Base-by-base conservation (phyloP, 345 rosid genomes). In the Boechera divaricarpa region DNA sequence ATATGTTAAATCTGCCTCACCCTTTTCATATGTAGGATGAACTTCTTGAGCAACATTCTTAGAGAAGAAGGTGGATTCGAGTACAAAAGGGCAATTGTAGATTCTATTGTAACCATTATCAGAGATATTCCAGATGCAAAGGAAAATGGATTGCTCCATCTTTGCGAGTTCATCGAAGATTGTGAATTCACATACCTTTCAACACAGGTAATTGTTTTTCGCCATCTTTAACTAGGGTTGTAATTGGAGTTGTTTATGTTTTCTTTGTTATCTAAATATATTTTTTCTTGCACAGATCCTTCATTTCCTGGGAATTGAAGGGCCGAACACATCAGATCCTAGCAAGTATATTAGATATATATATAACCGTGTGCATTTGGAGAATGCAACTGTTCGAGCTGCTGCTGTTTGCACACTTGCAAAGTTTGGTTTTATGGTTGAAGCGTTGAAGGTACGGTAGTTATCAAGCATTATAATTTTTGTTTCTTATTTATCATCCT, bases 31-130 rank as follows among this genome's bases (percentile, higher is more conserved):
- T 77, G 58, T 83, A 95, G 99, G 87, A 95, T 95, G 99, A 95
- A 88, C 85, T 95, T 95, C 79, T 83, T 95, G 73, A 95, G 99
- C 96, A 95, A 87, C 83, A 92, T 92, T 78, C 91, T 95, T 24
- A 85, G 99, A 73, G 99, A 95, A 85, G 98, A 95, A 91, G 99
- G 99, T 67, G 99, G 99, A 71, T 95, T 95, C 70, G 99, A 95
- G 75, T 95, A 89, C 83, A 95, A 95, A 75, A 91, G 94, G 80
- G 98, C 99, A 63, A 92, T 92, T 68, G 97, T 91, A 44, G 99
- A 95, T 82, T 92, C 99, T 29, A 95, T 95, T 63, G 98, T 95
- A 53, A 92, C 88, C 69, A 94, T 95, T 76, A 92, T 95, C 65
- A 89, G 93, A 74, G 99, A 92, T 85, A 95, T 95, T 63, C 99